A percentile compares a stretch with the other conserved stretches of the same genome.
phyloP scores from a whole-genome alignment of 2,329 filamentous ascomycete genomes.

The Aspergillus texensis region DNA sequence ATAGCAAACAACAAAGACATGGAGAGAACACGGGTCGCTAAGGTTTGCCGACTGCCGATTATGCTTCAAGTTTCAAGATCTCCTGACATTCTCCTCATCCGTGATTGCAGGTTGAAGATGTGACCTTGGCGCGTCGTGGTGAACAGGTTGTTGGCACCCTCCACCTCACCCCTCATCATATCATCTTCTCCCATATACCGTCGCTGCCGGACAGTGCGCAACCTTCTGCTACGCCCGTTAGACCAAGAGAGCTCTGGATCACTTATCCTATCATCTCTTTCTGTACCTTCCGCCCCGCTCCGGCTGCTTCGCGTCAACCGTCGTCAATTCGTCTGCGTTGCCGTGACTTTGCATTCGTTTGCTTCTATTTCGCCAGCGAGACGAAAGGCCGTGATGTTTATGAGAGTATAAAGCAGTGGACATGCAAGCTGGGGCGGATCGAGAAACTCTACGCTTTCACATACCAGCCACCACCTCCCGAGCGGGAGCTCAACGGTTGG shows the following conservation, averaged over 20 bases:
- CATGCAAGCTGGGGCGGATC: constrained; percentile 78
- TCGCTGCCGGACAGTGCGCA: constrained; percentile 41
- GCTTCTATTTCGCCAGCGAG: constrained; percentile 81
- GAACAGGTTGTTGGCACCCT: constrained; percentile 61
- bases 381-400: constrained; percentile 79
- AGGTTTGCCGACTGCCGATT: constrained; percentile 32
- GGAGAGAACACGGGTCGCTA: constrained; percentile 50
- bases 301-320: constrained; percentile 67
- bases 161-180: constrained; percentile 64
- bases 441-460: constrained; percentile 91
- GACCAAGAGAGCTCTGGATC: constrained; percentile 79
- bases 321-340: constrained; percentile 86
- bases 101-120: constrained; percentile 53
- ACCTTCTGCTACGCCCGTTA: constrained; percentile 44
- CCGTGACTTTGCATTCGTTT: constrained; percentile 91
- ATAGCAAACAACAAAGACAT: constrained; percentile 40
- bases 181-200: constrained; percentile 64
- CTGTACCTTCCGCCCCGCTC: constrained; percentile 76
- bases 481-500: constrained; percentile 79
- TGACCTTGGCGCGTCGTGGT: constrained; percentile 61
- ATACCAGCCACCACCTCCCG: constrained; percentile 73
- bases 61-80: constrained; percentile 6
- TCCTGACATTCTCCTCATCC: constrained; percentile 1
- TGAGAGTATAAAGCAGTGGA: constrained; percentile 78
- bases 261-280: constrained; percentile 89